Evolutionary conservation across 805 yeast genomes (phyloP).

Genomic region (Metschnikowia kofuensis): DNA sequence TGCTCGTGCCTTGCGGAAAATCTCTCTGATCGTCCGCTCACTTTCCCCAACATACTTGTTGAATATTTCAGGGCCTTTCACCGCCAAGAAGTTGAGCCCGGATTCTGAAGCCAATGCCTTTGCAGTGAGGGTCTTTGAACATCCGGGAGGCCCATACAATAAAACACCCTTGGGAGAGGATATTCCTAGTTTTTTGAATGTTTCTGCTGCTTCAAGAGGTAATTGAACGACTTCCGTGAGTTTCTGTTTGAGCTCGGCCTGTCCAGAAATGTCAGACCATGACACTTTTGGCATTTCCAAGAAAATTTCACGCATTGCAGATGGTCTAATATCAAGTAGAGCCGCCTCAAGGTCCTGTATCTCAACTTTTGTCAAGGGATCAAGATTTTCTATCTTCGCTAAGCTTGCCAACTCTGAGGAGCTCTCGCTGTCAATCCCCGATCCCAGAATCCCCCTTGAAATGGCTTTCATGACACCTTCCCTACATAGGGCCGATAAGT

Average conservation of each 20-base stretch:
- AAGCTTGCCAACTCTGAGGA: neutral
- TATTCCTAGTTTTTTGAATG: conserved; percentile 76
- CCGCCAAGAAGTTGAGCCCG: conserved; percentile 91
- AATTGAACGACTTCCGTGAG: conserved; percentile 87
- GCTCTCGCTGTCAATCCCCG: conserved; percentile 9
- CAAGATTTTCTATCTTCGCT: conserved; percentile 4
- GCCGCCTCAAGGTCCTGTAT: conserved; percentile 66
- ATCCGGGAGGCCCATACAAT: conserved; percentile 97
- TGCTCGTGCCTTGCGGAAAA: conserved; percentile 87
- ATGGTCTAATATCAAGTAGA: conserved; percentile 78
- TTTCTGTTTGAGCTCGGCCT: conserved; percentile 73
- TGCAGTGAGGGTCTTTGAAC: conserved; percentile 94
- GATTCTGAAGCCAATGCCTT: conserved; percentile 98
- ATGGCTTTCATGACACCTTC: conserved; percentile 88
- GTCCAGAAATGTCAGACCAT: conserved; percentile 97
- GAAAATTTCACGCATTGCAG: conserved; percentile 95
- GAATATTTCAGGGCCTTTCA: conserved; percentile 91
- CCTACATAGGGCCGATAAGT: conserved; percentile 78
- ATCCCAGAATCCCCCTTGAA: conserved; percentile 46
- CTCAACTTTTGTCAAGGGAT: conserved; percentile 44
- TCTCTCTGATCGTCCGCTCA: conserved; percentile 90
- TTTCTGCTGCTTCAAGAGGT: conserved; percentile 78
- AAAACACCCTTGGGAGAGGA: conserved; percentile 90
- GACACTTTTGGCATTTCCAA: conserved; percentile 90
- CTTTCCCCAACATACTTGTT: conserved; percentile 97